Evolutionary conservation across 179 eudicot genomes (phyloP).

Genomic region (Beta macrorhiza): DNA sequence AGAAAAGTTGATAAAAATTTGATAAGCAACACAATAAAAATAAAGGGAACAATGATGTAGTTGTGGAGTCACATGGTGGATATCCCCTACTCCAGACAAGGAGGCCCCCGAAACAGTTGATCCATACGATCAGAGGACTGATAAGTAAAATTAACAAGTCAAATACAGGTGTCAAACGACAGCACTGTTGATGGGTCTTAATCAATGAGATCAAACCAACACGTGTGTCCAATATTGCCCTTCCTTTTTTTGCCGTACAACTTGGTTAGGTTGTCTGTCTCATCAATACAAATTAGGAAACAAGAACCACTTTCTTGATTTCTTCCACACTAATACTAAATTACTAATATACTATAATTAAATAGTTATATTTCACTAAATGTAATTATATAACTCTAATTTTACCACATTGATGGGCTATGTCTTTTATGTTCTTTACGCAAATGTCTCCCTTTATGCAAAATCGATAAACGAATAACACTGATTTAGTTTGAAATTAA

Average conservation of each 20-base stretch:
- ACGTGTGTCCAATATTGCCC: conserved; percentile 11
- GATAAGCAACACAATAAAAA: neutral
- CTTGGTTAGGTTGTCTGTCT: conserved; percentile 10
- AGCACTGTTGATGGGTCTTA: conserved; percentile 19
- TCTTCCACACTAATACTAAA: neutral
- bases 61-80: conserved; percentile 4
- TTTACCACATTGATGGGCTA: neutral
- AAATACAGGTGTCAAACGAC: conserved; percentile 20
- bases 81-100: neutral
- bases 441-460: conserved; percentile 13
- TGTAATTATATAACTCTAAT: too few species aligned
- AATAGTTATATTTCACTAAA: neutral
- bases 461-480: neutral
- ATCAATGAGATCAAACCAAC: conserved; percentile 8
- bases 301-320: neutral
- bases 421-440: conserved; percentile 15
- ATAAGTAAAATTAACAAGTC: neutral
- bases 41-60: neutral
- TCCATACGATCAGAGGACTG: neutral
- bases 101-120: neutral
- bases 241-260: neutral
- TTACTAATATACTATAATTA: neutral
- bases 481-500: neutral
- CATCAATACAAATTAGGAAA: neutral
- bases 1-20: too few species aligned